Evolutionary conservation across 1,284 basidiomycete species (phyloP), one percentile per base, ranked within the genome.

Genomic region (Trichosporon sp.): DNA sequence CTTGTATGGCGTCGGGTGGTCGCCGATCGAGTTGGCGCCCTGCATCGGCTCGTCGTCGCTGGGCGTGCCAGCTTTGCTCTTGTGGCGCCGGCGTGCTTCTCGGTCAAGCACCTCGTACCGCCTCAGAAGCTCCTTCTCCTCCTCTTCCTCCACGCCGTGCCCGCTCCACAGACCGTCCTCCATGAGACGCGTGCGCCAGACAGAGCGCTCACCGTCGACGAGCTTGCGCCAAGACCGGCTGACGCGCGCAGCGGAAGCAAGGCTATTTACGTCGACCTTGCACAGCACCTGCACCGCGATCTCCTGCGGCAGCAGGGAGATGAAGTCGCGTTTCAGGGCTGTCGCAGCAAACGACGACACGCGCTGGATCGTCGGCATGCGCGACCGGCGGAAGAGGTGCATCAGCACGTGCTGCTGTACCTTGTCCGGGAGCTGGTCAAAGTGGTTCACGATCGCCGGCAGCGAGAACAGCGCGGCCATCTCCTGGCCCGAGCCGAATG

Each of bases 321-420:
- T 78, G 67, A 84, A 84, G 72, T 84, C 83, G 26, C 83, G 78
- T 66, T 80, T 80, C 38, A 84, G 76, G 0, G 83, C 83, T 4
- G 71, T 78, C 16, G 78, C 71, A 12, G 80, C 76, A 71, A 84
- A 84, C 2, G 75, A 72, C 10, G 77, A 76, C 14, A 83, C 69
- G 10, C 81, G 78, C 69, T 84, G 83, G 19, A 84, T 81, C 11
- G 83, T 84, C 7, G 83, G 78, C 75, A 81, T 81, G 3, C 81
- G 75, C 1, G 81, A 78, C 10, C 83, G 78, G 6, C 83, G 78
- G 32, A 84, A 75, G 38, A 84, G 76, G 69, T 84, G 83, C 78
- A 84, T 81, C 51, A 84, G 77, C 67, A 83, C 78, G 67, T 84
- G 83, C 72, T 84, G 83, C 71, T 84, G 82, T 0, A 84, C 74